Evolutionary conservation across 345 rosid genomes (phyloP), one percentile per base, ranked within the genome.

Genomic region (Eutrema yunnanense): DNA sequence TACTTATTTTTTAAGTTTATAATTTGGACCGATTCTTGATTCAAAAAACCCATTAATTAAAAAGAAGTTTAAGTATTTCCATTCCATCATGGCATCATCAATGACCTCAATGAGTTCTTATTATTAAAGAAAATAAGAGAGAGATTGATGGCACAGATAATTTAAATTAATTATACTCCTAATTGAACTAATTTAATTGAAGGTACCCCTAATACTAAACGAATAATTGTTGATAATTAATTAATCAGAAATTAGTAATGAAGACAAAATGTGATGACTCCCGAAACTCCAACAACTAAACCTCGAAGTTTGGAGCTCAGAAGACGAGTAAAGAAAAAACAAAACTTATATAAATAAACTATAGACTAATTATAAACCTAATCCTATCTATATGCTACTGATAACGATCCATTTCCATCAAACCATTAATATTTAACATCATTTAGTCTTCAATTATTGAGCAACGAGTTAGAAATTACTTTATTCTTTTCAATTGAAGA

Each of bases 281-380:
- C 65, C 6, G 37, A 71, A 76, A 56, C 62, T 62, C 80, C 72
- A 76, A 70, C 75, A 76, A 71, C 50, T 71, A 77, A 65, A 63
- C 80, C 80, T 77, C 43, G 62, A 71, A 76, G 67, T 71, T 77
- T 71, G 80, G 72, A 77, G 67, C 40, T 65, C 42, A 69, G 47
- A 76, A 57, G 19, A 63, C 52, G 53, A 56, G 71, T 26, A 60
- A 62, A 56, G 41, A 77, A 11, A 54, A 53, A 34, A 50, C 41
- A 13, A 27, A 74, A 54, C 19, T 30, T 48, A 49, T 37, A 37
- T 46, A 55, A 55, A 50, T 65, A 14, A 50, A 5, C 26, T 49
- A 47, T 55, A 65, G 47, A 64, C 56, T 67, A 77, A 71, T 71
- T 71, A 50, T 64, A 49, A 42, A 34, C 52, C 80, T 71, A 77